These are phyloP conservation scores for Tephrocybe sp. DNA, from an alignment of 768 basidiomycete species.

Conservation along the genomic window DNA sequence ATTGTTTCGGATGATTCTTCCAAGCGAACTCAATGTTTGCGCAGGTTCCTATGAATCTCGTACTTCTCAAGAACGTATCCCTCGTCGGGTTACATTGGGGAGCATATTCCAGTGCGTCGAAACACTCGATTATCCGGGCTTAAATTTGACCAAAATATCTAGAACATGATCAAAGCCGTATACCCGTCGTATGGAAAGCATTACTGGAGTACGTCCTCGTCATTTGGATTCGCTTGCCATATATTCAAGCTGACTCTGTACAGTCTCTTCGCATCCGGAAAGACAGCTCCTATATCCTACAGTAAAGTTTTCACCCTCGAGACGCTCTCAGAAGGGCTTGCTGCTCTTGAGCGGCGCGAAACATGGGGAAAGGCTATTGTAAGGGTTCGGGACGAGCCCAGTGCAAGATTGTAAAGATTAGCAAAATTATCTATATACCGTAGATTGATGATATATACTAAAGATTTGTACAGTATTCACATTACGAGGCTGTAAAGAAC, in stretches of 20 bases:
- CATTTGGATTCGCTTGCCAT: background rate
- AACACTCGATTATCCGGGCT: background rate
- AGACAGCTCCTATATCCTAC: constrained; percentile 69
- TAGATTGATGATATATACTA: background rate
- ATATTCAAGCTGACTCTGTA: constrained; percentile 1
- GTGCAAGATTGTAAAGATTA: constrained; percentile 14
- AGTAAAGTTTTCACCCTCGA: constrained; percentile 68
- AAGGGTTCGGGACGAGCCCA: constrained; percentile 37
- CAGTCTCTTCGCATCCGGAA: constrained; percentile 68
- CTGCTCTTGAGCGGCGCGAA: constrained; percentile 74
- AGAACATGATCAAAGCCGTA: constrained; percentile 65
- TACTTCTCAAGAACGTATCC: constrained; percentile 83
- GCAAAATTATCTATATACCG: background rate
- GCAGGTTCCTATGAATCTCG: constrained; percentile 79
- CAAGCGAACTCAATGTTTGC: background rate
- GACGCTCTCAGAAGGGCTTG: constrained; percentile 60
- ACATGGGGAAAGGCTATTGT: constrained; percentile 93
- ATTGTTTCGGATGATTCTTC: constrained; percentile 16
- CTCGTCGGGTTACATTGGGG: constrained; percentile 89
- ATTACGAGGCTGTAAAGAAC: background rate
- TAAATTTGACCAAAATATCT: constrained; percentile 7
- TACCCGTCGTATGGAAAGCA: constrained; percentile 69
- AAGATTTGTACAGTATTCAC: constrained; percentile 1
- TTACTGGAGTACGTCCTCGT: constrained; percentile 52
- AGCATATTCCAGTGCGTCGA: constrained; percentile 60